These are phyloP conservation scores for Ustilago shanxiensis DNA, from an alignment of 1,284 basidiomycete genomes.

Conservation along the genomic window DNA sequence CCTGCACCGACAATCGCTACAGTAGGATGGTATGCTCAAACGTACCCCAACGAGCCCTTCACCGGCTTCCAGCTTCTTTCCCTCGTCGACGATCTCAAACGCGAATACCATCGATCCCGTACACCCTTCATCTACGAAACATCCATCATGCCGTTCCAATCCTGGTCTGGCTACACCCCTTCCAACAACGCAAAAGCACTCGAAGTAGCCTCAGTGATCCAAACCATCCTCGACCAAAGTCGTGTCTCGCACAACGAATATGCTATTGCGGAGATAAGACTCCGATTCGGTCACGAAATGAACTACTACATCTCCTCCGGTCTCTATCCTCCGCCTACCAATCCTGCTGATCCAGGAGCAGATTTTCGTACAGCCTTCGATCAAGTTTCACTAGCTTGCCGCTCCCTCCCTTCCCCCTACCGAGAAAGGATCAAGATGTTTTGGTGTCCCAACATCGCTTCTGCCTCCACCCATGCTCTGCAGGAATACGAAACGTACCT, in stretches of 20 bases:
- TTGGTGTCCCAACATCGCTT: constrained; percentile 50
- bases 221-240: constrained; percentile 22
- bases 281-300: constrained; percentile 42
- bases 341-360: constrained; percentile 7
- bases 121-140: constrained; percentile 26
- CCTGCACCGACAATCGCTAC: constrained; percentile 17
- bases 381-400: constrained; percentile 28
- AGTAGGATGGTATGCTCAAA: constrained; percentile 46
- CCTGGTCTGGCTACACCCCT: constrained; percentile 29
- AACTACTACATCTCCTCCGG: constrained; percentile 45
- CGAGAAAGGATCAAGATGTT: constrained; percentile 29
- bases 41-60: constrained; percentile 27
- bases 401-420: not conserved
- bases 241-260: not conserved
- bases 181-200: constrained; percentile 19
- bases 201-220: constrained; percentile 29
- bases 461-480: constrained; percentile 13
- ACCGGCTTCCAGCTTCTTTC: constrained; percentile 42
- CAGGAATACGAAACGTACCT: constrained; percentile 32
- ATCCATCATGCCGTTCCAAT: constrained; percentile 42
- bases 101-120: constrained; percentile 1
- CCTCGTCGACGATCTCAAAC: constrained; percentile 31
- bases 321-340: constrained; percentile 21
- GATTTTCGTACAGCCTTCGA: constrained; percentile 31
- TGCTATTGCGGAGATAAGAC: constrained; percentile 23